Percentiles rank a stretch among this genome's conserved stretches.
These are phyloP conservation scores for Fragaria ananassa DNA, from an alignment of 306 rosid genomes.

Conservation along the genomic window DNA sequence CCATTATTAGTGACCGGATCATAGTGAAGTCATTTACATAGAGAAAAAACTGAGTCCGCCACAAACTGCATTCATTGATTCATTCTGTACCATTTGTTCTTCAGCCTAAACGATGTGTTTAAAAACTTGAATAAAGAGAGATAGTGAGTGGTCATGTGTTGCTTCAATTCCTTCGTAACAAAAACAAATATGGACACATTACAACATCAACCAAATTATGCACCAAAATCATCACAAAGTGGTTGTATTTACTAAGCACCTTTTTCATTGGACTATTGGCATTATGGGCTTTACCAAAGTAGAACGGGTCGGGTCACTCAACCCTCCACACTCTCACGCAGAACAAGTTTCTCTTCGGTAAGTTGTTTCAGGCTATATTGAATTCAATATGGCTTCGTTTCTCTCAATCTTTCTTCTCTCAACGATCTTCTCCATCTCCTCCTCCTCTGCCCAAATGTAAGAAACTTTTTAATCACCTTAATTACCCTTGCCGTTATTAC, in stretches of 20 bases:
- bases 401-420: slow-evolving; percentile 34
- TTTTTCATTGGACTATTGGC: no score
- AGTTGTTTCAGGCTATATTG: not conserved
- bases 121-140: not conserved
- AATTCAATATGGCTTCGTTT: slow-evolving; percentile 38
- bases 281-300: no score
- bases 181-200: no score
- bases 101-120: not conserved
- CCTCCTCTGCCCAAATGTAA: slow-evolving; percentile 47
- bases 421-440: slow-evolving; percentile 23
- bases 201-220: no score
- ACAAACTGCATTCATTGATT: not conserved
- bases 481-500: not conserved
- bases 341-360: not conserved
- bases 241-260: no score
- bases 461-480: not conserved
- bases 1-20: not conserved
- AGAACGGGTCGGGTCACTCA: no score
- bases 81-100: not conserved
- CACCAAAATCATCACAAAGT: no score
- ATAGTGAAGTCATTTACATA: not conserved
- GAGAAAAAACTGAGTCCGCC: not conserved
- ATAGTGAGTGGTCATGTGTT: not conserved
- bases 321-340: not conserved
- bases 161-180: not conserved